Evolutionary conservation across 2,329 filamentous ascomycete species (phyloP), one percentile per base, ranked within the genome.

Genomic region (Fusarium coicis): DNA sequence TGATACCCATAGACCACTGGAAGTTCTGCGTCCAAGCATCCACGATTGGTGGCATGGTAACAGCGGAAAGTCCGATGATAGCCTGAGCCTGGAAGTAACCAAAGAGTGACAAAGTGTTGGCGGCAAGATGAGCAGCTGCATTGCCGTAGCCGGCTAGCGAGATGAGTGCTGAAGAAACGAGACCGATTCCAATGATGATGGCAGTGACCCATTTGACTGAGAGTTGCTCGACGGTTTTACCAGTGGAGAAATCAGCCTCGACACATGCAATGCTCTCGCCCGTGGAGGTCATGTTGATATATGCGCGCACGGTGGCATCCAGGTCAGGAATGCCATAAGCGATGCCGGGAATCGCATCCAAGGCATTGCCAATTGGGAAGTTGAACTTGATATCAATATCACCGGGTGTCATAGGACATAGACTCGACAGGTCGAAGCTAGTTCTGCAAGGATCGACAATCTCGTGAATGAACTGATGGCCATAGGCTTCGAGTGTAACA

Each of bases 1-100:
- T 97, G 78, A 98, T 95, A 77, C 96, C 96, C 93, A 98, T 96
- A 79, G 93, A 96, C 96, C 96, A 98, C 80, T 97, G 93, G 85
- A 98, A 98, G 84, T 98, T 96, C 83, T 97, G 95, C 3, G 95
- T 97, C 96, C 96, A 98, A 0, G 95, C 89, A 79, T 93, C 89
- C 58, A 97, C 96, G 67, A 97, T 93, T 0, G 96, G 96, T 8
- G 96, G 96, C 70, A 97, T 88, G 34, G 88, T 87, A 16, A 98
- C 91, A 21, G 92, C 89, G 43, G 92, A 93, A 83, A 97, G 92
- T 71, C 95, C 95, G 76, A 97, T 87, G 82, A 98, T 94, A 44
- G 96, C 95, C 83, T 97, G 95, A 9, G 93, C 91, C 83, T 98
- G 96, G 87, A 98, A 97, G 83, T 96, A 98, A 70, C 92, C 90